Base-by-base conservation (phyloP, 352 stramenopile species). In the Plasmopara halstedii region DNA sequence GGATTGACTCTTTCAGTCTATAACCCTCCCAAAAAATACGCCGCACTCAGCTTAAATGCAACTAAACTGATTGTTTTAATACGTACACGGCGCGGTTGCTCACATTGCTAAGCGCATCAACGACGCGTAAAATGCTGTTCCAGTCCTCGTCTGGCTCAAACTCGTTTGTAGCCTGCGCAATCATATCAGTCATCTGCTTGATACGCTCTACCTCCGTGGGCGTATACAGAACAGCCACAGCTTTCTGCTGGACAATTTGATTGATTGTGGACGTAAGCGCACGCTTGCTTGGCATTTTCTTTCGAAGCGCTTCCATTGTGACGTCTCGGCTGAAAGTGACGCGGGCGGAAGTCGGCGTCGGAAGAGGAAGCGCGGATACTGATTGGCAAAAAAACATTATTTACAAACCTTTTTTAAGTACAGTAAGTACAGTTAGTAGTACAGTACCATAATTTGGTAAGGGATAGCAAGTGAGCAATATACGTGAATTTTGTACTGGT, bases 161-260 rank as follows among this genome's bases (percentile, higher is more conserved):
- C 39, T 87, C 79, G 34, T 50, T 76, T n/a, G 79, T 91, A 34
- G 79, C 79, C 14, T 72, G 50, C 27, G 58, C 41, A 31, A 91
- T 85, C 37, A 87, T 63, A 23, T 86, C 73, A 2, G 72, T 80
- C 55, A 91, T 68, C 50, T 59, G 56, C 51, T 83, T 78, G 58
- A 90, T 88, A 42, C 73, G 75, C 42, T 86, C 70, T 40, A 85
- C 69, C 46, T 84, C 71, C 38, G 53, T 80, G 17, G 78, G 79
- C 43, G 73, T 83, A 61, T 87, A 90, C 25, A 86, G 56, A 42
- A 84, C 73, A 2, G 71, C 64, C 25, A 88, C 75, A 13, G 75
- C 72, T 46, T 90, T 90, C 50, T 90, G 73, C 68, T 90, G 79
- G 50, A 90, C 73, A 32, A 88, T 62, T 41, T 86, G 71, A 35